phyloP scores from a whole-genome alignment of 108 stramenopile species.

The Poteriospumella lacustris region DNA sequence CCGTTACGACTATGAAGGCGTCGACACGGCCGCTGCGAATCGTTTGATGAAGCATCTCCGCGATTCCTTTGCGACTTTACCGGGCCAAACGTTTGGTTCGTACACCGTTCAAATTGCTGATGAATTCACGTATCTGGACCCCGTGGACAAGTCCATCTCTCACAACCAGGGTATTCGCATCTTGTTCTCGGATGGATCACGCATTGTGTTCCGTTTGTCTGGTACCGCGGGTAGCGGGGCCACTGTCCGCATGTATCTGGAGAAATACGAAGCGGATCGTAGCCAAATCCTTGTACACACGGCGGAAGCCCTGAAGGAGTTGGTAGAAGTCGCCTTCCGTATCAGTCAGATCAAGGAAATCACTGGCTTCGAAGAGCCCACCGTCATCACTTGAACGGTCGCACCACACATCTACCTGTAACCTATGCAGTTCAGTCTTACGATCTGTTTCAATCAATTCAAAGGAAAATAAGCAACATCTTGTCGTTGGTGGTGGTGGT shows the following conservation, averaged over 20 bases:
- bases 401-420: no score
- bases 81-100: conserved; percentile 32
- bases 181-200: conserved; percentile 85
- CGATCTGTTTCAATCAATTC: no score
- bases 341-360: conserved; percentile 77
- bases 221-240: conserved; percentile 98
- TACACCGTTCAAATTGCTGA: conserved; percentile 69
- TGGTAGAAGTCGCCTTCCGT: conserved; percentile 78
- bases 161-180: conserved; percentile 87
- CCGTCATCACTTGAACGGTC: conserved; percentile 93
- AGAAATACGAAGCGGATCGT: conserved; percentile 75
- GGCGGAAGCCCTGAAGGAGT: conserved; percentile 65
- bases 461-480: no score
- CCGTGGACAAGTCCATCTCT: conserved; percentile 87
- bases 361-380: conserved; percentile 87
- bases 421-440: no score
- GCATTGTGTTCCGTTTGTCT: conserved; percentile 93
- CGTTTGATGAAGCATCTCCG: conserved; percentile 93
- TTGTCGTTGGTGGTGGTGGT: no score
- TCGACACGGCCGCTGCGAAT: conserved; percentile 70
- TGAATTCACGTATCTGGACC: conserved; percentile 93
- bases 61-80: conserved; percentile 44
- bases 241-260: conserved; percentile 98
- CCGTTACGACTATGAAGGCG: conserved; percentile 97
- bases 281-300: neutral